A percentile compares a stretch with the other conserved stretches of the same genome.
Conservation (phyloP, 805 yeast genomes). For the Ascoidea rubescens region DNA sequence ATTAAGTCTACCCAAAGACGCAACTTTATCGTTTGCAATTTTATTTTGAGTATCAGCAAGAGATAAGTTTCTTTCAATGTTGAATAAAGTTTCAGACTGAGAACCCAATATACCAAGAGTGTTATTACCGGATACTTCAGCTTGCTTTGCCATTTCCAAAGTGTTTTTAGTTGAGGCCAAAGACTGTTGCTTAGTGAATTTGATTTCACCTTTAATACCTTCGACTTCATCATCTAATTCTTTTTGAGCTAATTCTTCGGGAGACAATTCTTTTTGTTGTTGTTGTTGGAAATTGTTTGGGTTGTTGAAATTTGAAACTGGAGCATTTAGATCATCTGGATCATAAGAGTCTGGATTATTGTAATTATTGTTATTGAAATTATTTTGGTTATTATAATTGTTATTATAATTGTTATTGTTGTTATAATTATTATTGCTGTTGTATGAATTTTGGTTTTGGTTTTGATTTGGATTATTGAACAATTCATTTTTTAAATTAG, state of each 20-base stretch:
- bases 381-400: not conserved
- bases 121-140: conserved; percentile 63
- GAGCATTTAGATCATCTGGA: conserved; percentile 19
- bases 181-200: conserved; percentile 78
- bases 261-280: conserved; percentile 12
- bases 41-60: conserved; percentile 71
- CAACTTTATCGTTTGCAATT: conserved; percentile 72
- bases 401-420: too few relatives aligned
- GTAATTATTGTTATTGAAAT: too few relatives aligned
- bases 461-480: not conserved
- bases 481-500: not conserved
- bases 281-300: conserved; percentile 8
- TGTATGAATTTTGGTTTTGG: not conserved
- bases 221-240: conserved; percentile 84
- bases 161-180: conserved; percentile 79
- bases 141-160: conserved; percentile 53
- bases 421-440: too few relatives aligned
- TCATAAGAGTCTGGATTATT: conserved; percentile 3
- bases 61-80: conserved; percentile 64
- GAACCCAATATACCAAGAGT: conserved; percentile 86
- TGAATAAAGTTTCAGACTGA: conserved; percentile 78
- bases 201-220: conserved; percentile 66
- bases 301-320: conserved; percentile 4
- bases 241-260: conserved; percentile 21
- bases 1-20: conserved; percentile 64